These are phyloP conservation scores for Jaapia argillacea DNA, from an alignment of 768 basidiomycete genomes.

Conservation along the genomic window DNA sequence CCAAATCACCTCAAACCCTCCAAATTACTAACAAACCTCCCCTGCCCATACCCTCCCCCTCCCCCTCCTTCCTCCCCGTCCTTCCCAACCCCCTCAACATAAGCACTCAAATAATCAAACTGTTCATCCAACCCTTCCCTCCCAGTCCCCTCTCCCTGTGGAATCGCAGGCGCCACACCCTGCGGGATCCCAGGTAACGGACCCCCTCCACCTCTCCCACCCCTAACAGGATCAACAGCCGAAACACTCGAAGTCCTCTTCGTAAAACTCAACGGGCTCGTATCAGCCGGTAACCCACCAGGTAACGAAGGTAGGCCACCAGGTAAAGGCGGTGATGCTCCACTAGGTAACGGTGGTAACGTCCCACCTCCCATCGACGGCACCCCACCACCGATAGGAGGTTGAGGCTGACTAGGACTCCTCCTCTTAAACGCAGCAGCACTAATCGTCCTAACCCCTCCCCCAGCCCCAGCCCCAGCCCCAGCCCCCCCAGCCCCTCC, in stretches of 20 bases:
- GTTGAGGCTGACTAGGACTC: no score
- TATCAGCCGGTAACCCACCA: conserved; percentile 24
- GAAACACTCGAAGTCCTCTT: conserved; percentile 39
- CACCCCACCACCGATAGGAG: no score
- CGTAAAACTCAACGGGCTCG: conserved; percentile 35
- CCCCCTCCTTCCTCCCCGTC: conserved; percentile 4
- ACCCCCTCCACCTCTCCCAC: no score
- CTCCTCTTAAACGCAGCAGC: no score
- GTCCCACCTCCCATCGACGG: not conserved
- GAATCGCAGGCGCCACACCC: not conserved
- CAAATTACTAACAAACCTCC: conserved; percentile 37
- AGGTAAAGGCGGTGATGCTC: conserved; percentile 4
- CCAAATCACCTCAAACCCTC: no score
- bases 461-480: no score
- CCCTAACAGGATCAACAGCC: no score
- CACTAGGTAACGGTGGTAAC: conserved; percentile 18
- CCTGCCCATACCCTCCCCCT: conserved; percentile 28
- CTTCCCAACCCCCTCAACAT: conserved; percentile 21
- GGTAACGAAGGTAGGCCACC: not conserved
- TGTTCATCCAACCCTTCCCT: conserved; percentile 32
- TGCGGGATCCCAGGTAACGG: no score
- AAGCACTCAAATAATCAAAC: conserved; percentile 52
- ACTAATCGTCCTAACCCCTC: no score
- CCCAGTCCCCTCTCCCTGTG: not conserved
- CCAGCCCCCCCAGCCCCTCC: no score